Base-by-base conservation (phyloP, 306 rosid genomes). In the Sechiopsis laciniata region DNA sequence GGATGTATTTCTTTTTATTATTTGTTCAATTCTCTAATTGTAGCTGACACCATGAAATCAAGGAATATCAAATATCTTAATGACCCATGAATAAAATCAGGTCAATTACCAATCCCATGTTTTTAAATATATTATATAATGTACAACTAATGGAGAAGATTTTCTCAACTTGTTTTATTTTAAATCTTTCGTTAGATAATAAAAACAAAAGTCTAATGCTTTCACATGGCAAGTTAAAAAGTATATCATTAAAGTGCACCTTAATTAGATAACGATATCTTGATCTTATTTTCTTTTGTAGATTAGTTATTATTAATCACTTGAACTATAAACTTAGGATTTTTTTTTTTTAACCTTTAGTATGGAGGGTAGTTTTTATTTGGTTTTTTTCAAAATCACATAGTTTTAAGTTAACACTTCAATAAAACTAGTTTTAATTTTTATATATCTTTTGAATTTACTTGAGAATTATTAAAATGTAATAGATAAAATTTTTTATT, bases 61-160 rank as follows among this genome's bases (percentile, higher is more conserved):
- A 35, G 70, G 70, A 63, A 22, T 63, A 63, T 63, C 70, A 63
- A 63, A 15, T 63, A 16, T 8, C n/a, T 35, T 35, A 63, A 63
- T 35, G 20, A 62, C 50, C 24, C 51, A 63, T 35, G 70, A 35
- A 35, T n/a, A 63, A 63, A 63, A 63, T 35, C 50, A 63, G 14
- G 70, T 63, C 14, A 63, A 62, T 62, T 29, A 16, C 22, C 13
- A 63, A 37, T 37, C 14, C 24, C 3, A 62, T 63, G 14, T 35
- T 9, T 32, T n/a, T 8, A 16, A 59, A 63, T 55, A 63, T 37
- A 37, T 37, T 3, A 15, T 32, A 32, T 14, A 14, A 17, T 16
- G 1, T 61, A 15, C 48, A 32, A 32, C 48, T 62, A 32, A 32
- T 35, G 70, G 21, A 63, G 22, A 35, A 35, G 14, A 48, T 35